A percentile compares a stretch with the other conserved stretches of the same genome.
phyloP scores from a whole-genome alignment of 73 alveolate species.

The Effrenium voratum region DNA sequence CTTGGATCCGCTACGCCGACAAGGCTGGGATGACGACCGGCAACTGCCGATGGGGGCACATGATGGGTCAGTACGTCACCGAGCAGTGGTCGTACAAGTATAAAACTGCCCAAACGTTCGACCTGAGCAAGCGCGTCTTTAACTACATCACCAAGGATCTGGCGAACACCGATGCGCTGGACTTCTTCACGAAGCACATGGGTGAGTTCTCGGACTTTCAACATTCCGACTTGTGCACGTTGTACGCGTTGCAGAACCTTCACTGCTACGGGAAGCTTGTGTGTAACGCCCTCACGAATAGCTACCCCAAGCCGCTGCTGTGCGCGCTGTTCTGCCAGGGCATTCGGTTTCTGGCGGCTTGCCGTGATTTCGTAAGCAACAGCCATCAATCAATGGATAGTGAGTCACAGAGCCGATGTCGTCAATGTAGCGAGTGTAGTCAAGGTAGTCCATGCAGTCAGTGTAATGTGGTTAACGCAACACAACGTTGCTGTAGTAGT shows the following conservation, averaged over 20 bases:
- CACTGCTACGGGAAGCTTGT: not conserved
- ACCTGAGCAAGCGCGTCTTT: not conserved
- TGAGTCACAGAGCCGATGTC: too few relatives aligned
- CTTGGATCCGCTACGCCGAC: constrained; percentile 3
- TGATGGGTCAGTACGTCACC: not conserved
- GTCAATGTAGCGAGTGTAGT: too few relatives aligned
- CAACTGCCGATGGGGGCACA: not conserved
- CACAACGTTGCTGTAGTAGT: too few relatives aligned
- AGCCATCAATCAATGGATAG: too few relatives aligned
- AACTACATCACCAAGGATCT: not conserved
- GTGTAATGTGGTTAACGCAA: too few relatives aligned
- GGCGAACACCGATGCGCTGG: not conserved
- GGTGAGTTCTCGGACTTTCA: not conserved
- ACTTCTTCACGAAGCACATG: not conserved
- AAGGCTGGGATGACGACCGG: not conserved
- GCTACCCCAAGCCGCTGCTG: not conserved
- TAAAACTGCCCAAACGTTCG: not conserved
- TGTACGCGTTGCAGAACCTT: not conserved
- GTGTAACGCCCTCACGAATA: not conserved
- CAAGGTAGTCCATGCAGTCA: too few relatives aligned
- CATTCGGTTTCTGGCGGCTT: not conserved
- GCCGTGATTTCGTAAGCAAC: too few relatives aligned
- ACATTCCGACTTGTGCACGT: not conserved
- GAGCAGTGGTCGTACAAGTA: not conserved
- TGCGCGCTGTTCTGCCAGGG: not conserved